Conservation (phyloP, 2,329 filamentous ascomycete genomes). For the Exophiala sp. region DNA sequence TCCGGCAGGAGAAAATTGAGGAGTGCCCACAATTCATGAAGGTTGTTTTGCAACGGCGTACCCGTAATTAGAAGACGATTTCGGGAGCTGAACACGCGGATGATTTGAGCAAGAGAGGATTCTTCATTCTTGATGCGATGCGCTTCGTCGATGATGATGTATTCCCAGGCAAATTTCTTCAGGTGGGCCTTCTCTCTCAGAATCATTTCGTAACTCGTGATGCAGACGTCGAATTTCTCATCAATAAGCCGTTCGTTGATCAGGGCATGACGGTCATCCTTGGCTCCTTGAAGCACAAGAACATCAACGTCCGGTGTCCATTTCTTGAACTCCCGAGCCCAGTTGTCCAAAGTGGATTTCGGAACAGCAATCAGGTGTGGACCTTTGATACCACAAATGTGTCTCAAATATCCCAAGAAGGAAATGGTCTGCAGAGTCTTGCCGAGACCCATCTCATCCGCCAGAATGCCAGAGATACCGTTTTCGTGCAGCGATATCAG, state of each 20-base stretch:
- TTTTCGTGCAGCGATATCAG: slow-evolving; percentile 96
- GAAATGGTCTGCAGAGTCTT: slow-evolving; percentile 97
- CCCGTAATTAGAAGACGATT: slow-evolving; percentile 94
- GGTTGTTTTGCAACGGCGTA: slow-evolving; percentile 93
- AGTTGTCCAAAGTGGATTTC: slow-evolving; percentile 97
- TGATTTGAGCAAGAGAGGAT: slow-evolving; percentile 92
- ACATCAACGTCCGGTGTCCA: slow-evolving; percentile 98
- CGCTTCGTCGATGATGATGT: slow-evolving; percentile 97
- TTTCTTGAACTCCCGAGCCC: slow-evolving; percentile 85
- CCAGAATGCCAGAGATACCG: slow-evolving; percentile 94
- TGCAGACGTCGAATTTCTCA: slow-evolving; percentile 94
- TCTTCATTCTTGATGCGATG: slow-evolving; percentile 99
- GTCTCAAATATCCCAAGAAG: slow-evolving; percentile 89
- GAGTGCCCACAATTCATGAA: slow-evolving; percentile 95
- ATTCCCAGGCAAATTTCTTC: slow-evolving; percentile 98
- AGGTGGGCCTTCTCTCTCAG: slow-evolving; percentile 87
- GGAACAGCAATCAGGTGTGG: slow-evolving; percentile 89
- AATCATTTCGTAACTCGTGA: slow-evolving; percentile 99
- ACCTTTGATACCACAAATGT: slow-evolving; percentile 80
- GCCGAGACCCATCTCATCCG: slow-evolving; percentile 97
- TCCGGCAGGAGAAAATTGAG: slow-evolving; percentile 97
- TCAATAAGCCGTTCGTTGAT: slow-evolving; percentile 89
- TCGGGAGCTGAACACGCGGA: slow-evolving; percentile 89
- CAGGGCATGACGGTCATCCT: slow-evolving; percentile 81
- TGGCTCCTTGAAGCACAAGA: slow-evolving; percentile 85